phyloP scores from a whole-genome alignment of 2,329 filamentous ascomycete genomes.

The Diaporthe aspalathi region DNA sequence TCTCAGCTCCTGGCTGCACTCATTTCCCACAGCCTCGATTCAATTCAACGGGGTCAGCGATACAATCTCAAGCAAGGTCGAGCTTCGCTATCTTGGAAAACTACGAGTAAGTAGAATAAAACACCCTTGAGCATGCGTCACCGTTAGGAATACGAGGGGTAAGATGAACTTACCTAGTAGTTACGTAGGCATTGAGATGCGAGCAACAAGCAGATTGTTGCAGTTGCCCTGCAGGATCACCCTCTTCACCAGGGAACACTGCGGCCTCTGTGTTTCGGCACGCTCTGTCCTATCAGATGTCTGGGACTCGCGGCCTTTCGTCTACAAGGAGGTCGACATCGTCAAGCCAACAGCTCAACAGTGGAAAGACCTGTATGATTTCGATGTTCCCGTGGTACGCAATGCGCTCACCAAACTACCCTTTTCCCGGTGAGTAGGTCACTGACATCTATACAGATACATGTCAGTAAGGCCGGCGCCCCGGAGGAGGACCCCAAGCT shows the following conservation, averaged over 20 bases:
- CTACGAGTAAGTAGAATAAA: not conserved
- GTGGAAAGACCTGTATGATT: conserved; percentile 82
- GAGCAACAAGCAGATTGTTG: conserved; percentile 60
- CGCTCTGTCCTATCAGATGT: conserved; percentile 76
- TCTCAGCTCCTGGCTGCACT: too few relatives aligned
- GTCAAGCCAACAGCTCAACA: conserved; percentile 69
- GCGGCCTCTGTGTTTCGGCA: conserved; percentile 76
- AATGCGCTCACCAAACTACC: not conserved
- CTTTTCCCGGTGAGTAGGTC: not conserved
- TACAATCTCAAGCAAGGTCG: too few relatives aligned
- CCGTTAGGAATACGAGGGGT: too few relatives aligned
- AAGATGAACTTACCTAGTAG: not conserved
- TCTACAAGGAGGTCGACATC: conserved; percentile 76
- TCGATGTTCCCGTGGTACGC: conserved; percentile 82
- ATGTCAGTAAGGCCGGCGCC: conserved; percentile 68
- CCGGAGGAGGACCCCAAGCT: conserved; percentile 64
- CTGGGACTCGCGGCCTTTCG: conserved; percentile 74
- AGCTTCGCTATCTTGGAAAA: not conserved
- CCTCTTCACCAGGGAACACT: conserved; percentile 78
- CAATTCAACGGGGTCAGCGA: not conserved
- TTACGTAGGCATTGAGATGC: conserved; percentile 55
- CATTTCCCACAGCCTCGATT: not conserved
- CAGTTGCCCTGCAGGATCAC: conserved; percentile 73
- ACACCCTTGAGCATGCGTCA: not conserved
- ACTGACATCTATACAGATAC: conserved; percentile 57